A percentile compares a stretch with the other conserved stretches of the same genome.
These are phyloP conservation scores for Schizophyllum commune DNA, from an alignment of 1,284 basidiomycete species.

Conservation along the genomic window DNA sequence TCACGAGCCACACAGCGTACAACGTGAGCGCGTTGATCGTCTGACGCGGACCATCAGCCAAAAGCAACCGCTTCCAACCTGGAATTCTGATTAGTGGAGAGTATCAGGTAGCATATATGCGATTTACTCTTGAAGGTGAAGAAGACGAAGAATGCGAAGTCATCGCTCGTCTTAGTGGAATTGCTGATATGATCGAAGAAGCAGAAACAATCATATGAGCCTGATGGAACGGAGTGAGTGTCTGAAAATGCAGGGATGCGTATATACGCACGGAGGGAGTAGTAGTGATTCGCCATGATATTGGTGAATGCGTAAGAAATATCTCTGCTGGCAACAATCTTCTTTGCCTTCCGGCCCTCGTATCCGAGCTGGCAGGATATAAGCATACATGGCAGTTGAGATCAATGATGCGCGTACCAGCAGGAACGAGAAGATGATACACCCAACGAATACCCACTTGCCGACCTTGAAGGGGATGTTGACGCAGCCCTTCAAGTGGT, in stretches of 20 bases:
- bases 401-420: constrained; percentile 44
- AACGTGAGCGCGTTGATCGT: constrained; percentile 93
- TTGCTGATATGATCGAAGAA: constrained; percentile 96
- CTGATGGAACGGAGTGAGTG: constrained; percentile 27
- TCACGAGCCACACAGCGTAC: constrained; percentile 84
- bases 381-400: constrained; percentile 5
- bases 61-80: constrained; percentile 93
- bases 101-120: background rate
- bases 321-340: constrained; percentile 90
- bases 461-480: constrained; percentile 85
- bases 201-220: constrained; percentile 95
- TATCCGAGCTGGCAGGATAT: constrained; percentile 60
- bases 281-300: constrained; percentile 94
- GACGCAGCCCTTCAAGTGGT: constrained; percentile 59
- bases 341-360: constrained; percentile 87
- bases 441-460: constrained; percentile 96
- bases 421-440: constrained; percentile 96
- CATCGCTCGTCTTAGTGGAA: constrained; percentile 93
- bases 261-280: constrained; percentile 72
- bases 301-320: constrained; percentile 98
- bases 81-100: constrained; percentile 10
- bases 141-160: constrained; percentile 98
- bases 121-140: constrained; percentile 94
- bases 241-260: constrained; percentile 3
- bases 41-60: constrained; percentile 97